Base-by-base conservation (phyloP, 2,329 filamentous ascomycete genomes). In the Dryadomyces quercus-mongolicae region DNA sequence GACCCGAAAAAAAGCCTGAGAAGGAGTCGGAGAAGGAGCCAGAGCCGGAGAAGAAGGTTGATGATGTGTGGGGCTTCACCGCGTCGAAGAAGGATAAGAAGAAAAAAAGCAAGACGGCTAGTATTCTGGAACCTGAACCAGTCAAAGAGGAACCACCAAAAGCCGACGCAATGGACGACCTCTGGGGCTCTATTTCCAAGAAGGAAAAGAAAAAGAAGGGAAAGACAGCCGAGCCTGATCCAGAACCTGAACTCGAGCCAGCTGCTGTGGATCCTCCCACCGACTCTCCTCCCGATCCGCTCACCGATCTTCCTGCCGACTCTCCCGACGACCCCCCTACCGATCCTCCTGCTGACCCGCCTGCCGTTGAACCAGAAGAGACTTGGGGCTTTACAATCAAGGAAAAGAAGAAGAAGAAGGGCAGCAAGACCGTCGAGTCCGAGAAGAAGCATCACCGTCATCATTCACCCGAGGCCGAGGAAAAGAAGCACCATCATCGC, bases 321-420 rank as follows among this genome's bases (percentile, higher is more conserved):
- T 8, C 8, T 31, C 25, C 25, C 8, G 25, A 31, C 25, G 25
- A 31, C 25, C 4, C 25, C 25, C 25, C 45, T 16, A 15, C 5
- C 10, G 21, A 8, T 31, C 45, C 22, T 5, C 21, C 20, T 12
- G 3, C 45, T 12, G 45, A 47, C 10, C 44, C 25, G 25, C 21
- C 45, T 13, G n/a, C 21, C 21, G 21, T 6, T 13, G 46, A 48
- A 3, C 13, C 20, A 10, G 20, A 51, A n/a, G 57, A 56, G 15
- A 21, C 54, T 12, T 54, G 51, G 51, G 47, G 47, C 67, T 71
- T 34, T 13, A 65, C 70, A 49, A 67, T 70, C 18, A 55, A 55
- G 6, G 59, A 59, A 15, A 57, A 59, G 18, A 56, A 59, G n/a
- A 63, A 63, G 58, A 64, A 59, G 60, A 65, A 66, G 57, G 61